Evolutionary conservation across 1,139 yeast species (phyloP), one percentile per base, ranked within the genome.

Genomic region (Suhomyces ambrosiae): DNA sequence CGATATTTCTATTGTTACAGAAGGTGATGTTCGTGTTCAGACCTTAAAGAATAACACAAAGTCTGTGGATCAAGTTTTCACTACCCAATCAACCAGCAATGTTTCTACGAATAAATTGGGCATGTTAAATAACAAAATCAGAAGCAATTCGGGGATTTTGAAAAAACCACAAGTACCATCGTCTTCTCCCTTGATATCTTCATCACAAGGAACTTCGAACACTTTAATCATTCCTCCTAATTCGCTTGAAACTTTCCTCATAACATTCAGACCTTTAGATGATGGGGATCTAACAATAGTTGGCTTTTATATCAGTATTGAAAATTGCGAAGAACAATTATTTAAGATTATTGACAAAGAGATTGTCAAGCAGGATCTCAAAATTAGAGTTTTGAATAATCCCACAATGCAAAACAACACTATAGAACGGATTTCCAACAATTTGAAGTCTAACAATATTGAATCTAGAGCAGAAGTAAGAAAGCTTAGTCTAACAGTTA

Each of bases 1-100:
- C 23, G 79, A 79, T 32, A 56, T 87, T 2, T 58, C 63, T 27
- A 60, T 82, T 3, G 65, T 64, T 0, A 58, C 76, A 5, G 65
- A 58, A 13, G 61, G 55, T 1, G 53, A 41, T 4, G 56, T 54
- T 6, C 37, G 53, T 16, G 57, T 68, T 2, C 62, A 65, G 34
- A 67, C 73, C 2, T 35, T 66, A 5, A 30, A 52, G 48, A 39
- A 40, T 19, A 32, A 31, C 26, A 38, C 35, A 21, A 41, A 40
- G 14, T 29, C 42, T 13, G 14, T 33, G 15, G 30, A 34, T 11
- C 43, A 33, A 33, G 32, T 27, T 3, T 29, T 27, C 3, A 27
- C 28, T 10, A n/a, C 6, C 28, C 22, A 17, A 23, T 23, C 7
- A 26, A 23, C 3, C 22, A 17, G 25, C 3, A 29, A 22, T 22